Evolutionary conservation across 768 basidiomycete species (phyloP).

Genomic region (Boletellus ananiceps): DNA sequence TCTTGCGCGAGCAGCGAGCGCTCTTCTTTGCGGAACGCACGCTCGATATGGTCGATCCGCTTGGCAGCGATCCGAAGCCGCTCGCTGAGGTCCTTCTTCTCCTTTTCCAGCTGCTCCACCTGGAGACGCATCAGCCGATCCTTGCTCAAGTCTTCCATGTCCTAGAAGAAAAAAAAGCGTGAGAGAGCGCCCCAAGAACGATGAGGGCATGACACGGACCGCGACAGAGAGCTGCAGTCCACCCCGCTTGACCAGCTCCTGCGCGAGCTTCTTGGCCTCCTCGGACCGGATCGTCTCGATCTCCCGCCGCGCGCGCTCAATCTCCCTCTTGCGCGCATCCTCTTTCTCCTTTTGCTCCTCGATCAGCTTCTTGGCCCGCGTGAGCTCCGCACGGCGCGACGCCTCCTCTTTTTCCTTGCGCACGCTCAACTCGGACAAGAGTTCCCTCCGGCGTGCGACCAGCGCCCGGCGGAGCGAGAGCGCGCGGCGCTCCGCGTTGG

Average conservation of each 20-base stretch:
- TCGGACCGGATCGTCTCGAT: constrained; percentile 53
- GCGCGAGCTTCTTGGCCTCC: constrained; percentile 86
- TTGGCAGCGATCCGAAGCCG: constrained; percentile 79
- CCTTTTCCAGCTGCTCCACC: constrained; percentile 94
- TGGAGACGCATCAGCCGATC: constrained; percentile 84
- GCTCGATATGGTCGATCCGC: constrained; percentile 92
- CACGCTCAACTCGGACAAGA: constrained; percentile 76
- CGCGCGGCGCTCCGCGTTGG: constrained; percentile 73
- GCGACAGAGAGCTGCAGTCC: constrained; percentile 67
- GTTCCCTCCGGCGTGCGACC: constrained; percentile 79
- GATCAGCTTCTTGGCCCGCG: constrained; percentile 64
- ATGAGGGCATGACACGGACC: constrained; percentile 36
- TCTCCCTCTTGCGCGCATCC: constrained; percentile 59
- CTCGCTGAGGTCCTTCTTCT: constrained; percentile 83
- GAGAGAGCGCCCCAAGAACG: too few species aligned
- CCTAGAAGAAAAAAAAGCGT: constrained; percentile 36
- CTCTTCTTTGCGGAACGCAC: constrained; percentile 92
- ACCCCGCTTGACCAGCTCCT: constrained; percentile 76
- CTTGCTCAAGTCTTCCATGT: constrained; percentile 80
- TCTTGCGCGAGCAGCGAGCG: constrained; percentile 79
- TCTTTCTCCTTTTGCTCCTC: constrained; percentile 57
- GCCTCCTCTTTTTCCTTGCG: constrained; percentile 89
- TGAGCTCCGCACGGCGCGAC: constrained; percentile 66
- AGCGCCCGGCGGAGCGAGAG: constrained; percentile 72
- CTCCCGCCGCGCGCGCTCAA: constrained; percentile 72